Conservation (phyloP, 306 rosid genomes). For the Castanea sativa region DNA sequence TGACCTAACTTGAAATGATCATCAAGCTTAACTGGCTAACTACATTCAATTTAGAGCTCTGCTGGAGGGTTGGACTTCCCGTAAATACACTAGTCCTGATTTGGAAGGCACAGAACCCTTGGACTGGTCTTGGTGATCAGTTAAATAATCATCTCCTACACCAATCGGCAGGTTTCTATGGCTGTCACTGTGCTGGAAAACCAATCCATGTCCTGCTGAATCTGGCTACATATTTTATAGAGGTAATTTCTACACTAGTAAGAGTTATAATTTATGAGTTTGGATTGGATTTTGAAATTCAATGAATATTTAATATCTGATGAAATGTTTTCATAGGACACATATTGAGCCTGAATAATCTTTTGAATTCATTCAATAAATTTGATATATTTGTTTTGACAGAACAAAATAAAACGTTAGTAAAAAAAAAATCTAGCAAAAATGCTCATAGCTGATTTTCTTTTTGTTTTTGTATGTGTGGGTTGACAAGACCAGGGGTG, state of each 20-base stretch:
- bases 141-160: conserved; percentile 89
- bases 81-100: conserved; percentile 81
- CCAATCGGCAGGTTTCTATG: conserved; percentile 93
- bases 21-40: conserved; percentile 90
- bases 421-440: no score
- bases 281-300: neutral
- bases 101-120: conserved; percentile 97
- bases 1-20: conserved; percentile 20
- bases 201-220: conserved; percentile 89
- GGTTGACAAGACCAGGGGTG: no score
- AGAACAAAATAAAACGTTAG: no score
- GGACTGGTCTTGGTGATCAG: conserved; percentile 96
- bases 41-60: conserved; percentile 87
- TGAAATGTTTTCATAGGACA: neutral
- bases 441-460: no score
- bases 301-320: neutral
- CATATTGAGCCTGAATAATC: neutral
- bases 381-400: neutral
- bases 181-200: conserved; percentile 85
- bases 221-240: conserved; percentile 66
- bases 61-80: conserved; percentile 81
- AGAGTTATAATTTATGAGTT: conserved; percentile 11
- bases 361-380: neutral
- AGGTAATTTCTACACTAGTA: conserved; percentile 41
- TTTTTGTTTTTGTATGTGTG: no score